These are phyloP conservation scores for Paxillus rubicundulus DNA, from an alignment of 768 basidiomycete species.

Conservation along the genomic window DNA sequence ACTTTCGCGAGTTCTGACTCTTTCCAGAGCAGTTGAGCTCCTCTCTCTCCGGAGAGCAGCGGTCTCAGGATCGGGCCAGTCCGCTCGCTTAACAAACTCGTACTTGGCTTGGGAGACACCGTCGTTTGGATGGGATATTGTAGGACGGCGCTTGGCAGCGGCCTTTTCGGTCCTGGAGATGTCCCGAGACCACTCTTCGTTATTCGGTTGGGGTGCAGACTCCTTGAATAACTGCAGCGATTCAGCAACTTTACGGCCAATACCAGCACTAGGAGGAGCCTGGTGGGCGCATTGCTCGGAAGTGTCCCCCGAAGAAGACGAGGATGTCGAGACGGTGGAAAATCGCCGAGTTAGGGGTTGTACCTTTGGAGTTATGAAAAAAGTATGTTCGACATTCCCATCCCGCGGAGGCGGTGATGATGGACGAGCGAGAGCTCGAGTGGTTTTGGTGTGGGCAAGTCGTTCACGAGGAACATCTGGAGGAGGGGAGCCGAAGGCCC, in stretches of 20 bases:
- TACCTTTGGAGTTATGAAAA: constrained; percentile 26
- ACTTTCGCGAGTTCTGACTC: constrained; percentile 52
- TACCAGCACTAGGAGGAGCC: constrained; percentile 37
- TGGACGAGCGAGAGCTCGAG: constrained; percentile 33
- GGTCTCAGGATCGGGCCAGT: constrained; percentile 80
- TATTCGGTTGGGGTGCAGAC: constrained; percentile 42
- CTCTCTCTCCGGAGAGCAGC: constrained; percentile 68
- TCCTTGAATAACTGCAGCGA: constrained; percentile 82
- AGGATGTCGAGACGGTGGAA: constrained; percentile 19
- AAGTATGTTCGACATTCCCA: constrained; percentile 6
- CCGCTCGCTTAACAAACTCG: constrained; percentile 80
- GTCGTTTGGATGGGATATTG: constrained; percentile 39
- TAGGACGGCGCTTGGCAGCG: constrained; percentile 30
- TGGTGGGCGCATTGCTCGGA: constrained; percentile 5
- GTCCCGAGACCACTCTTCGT: constrained; percentile 35
- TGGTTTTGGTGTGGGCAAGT: constrained; percentile 16
- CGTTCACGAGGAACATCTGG: constrained; percentile 24
- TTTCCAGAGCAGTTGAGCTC: constrained; percentile 60
- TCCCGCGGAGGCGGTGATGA: constrained; percentile 32
- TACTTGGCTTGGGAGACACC: constrained; percentile 68
- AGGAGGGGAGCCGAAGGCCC: constrained; percentile 25
- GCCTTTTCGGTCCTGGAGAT: constrained; percentile 21
- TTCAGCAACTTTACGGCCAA: constrained; percentile 81
- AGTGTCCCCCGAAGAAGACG: constrained; percentile 17
- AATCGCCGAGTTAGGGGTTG: constrained; percentile 35